Evolutionary conservation across 305 asterid genomes (phyloP), one percentile per base, ranked within the genome.

Genomic region (Fraxinus xanthoxyloides): DNA sequence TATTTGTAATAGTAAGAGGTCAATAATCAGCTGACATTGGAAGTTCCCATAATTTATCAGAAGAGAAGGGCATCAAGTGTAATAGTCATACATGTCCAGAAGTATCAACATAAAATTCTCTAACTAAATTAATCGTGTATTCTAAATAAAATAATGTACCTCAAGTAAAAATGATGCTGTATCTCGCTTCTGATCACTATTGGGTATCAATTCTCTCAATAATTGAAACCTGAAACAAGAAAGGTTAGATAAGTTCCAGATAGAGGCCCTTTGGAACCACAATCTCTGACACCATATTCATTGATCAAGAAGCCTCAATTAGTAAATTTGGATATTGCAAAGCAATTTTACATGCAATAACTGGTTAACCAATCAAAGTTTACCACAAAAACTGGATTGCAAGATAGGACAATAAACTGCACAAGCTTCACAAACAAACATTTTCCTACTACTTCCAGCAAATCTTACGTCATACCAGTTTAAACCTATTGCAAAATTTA

Each of bases 101-200:
- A 28, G 24, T 7, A 30, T 61, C 31, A 3, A 61, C 23, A 5
- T 61, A 23, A 23, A 2, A 21, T 8, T 7, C 70, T 59, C 31
- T 61, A 23, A 61, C 31, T 23, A 72, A 69, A 19, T 43, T 78
- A 40, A 17, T 78, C n/a, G 13, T 36, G 17, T 36, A 69, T 31
- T 21, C 54, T 51, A 21, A 28, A 82, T 46, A 77, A 80, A 31
- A 31, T 80, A 70, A 40, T 35, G 78, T 82, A 93, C 97, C 97
- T 92, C 97, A 75, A 90, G 75, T 77, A 94, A 85, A 85, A 93
- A 94, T 15, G 97, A 94, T 35, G 98, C 98, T 12, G 97, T 94
- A 82, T 94, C 97, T 84, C 98, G 85, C 91, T 94, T 94, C 83
- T 93, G 97, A 79, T 94, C 97, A 23, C 93, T 87, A 78, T 92